Percentiles rank a stretch among this genome's conserved stretches.
Conservation (phyloP, 2,329 filamentous ascomycete species). For the Penicillium sumatraense region DNA sequence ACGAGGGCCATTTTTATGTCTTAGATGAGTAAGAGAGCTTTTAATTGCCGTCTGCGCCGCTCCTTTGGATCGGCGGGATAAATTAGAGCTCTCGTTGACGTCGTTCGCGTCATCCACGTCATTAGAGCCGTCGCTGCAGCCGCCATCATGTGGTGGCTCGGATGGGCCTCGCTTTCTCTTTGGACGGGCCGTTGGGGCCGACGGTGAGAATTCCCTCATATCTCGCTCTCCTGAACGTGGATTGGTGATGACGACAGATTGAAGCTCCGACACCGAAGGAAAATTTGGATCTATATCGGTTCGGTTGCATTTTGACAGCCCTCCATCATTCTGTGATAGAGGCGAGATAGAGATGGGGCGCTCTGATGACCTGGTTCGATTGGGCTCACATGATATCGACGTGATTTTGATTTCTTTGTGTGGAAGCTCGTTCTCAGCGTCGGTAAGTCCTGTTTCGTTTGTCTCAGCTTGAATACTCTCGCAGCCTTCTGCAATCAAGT, state of each 20-base stretch:
- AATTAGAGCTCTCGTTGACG: background rate
- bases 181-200: slow-evolving; percentile 1
- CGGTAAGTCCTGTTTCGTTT: background rate
- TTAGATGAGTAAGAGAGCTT: background rate
- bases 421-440: slow-evolving; percentile 4
- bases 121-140: background rate
- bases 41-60: background rate
- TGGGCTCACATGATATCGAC: background rate
- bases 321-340: background rate
- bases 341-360: background rate
- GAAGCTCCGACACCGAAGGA: slow-evolving; percentile 1
- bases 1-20: background rate
- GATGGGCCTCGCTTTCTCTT: slow-evolving; percentile 8
- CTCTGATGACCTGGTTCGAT: background rate
- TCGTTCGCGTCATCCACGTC: background rate
- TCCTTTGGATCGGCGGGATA: background rate
- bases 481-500: slow-evolving; percentile 4
- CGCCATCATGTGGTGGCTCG: background rate
- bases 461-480: background rate
- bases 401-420: background rate
- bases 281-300: background rate
- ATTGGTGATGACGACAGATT: slow-evolving; percentile 5
- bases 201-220: background rate
- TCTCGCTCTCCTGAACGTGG: background rate
- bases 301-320: slow-evolving; percentile 1